These are phyloP conservation scores for Penicillium odoratum DNA, from an alignment of 495 filamentous ascomycete species.

Conservation along the genomic window DNA sequence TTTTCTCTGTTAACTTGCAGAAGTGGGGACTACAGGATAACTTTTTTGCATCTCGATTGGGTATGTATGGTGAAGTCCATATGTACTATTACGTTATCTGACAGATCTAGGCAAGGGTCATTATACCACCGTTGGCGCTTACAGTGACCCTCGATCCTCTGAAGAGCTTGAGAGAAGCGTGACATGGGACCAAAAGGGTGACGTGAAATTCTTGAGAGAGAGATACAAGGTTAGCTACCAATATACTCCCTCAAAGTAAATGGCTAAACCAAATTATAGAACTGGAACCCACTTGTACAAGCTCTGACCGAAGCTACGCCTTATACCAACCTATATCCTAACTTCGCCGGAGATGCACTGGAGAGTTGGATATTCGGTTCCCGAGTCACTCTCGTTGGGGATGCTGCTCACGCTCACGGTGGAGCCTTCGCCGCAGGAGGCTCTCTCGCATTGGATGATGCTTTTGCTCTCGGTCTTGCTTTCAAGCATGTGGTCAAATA, in stretches of 20 bases:
- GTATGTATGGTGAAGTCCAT: conserved; percentile 19
- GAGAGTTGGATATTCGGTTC: conserved; percentile 43
- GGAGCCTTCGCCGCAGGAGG: conserved; percentile 52
- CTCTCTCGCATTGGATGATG: conserved; percentile 52
- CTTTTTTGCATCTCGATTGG: conserved; percentile 49
- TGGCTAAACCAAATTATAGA: conserved; percentile 11
- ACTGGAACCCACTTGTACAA: conserved; percentile 47
- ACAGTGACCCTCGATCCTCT: conserved; percentile 36
- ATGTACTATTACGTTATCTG: conserved; percentile 1
- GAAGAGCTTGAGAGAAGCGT: conserved; percentile 40
- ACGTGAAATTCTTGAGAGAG: conserved; percentile 37
- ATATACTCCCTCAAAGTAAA: neutral
- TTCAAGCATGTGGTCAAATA: conserved; percentile 22
- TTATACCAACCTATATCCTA: conserved; percentile 44
- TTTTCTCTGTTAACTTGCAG: neutral
- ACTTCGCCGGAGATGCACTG: conserved; percentile 39
- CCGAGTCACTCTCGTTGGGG: conserved; percentile 44
- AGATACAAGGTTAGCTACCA: conserved; percentile 29
- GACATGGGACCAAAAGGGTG: conserved; percentile 41
- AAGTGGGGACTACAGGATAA: conserved; percentile 48
- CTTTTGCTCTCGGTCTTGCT: conserved; percentile 32
- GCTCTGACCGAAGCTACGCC: conserved; percentile 44
- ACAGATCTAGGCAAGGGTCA: conserved; percentile 29
- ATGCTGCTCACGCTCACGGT: conserved; percentile 53
- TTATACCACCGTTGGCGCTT: conserved; percentile 51